Base-by-base conservation (phyloP, 73 alveolate genomes). In the Stentor coeruleus region DNA sequence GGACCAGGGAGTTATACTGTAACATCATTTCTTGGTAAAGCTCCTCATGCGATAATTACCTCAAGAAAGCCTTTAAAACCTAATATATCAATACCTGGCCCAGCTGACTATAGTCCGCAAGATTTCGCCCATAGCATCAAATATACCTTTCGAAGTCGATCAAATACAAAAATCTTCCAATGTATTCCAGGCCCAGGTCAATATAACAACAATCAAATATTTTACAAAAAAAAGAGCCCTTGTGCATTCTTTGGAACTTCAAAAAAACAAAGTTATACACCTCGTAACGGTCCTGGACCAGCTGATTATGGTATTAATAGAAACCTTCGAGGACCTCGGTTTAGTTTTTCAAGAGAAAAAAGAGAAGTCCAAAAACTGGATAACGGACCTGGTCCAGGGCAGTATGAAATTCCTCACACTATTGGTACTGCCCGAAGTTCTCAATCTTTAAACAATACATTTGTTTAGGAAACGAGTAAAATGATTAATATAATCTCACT, bases 221-320 rank as follows among this genome's bases (percentile, higher is more conserved):
- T n/a, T n/a, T n/a, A n/a, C 73, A 57, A 57, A 57, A n/a, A n/a
- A 57, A 57, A 57, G 35, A 20, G 35, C 1, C 73, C 73, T 0
- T 20, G 73, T 1, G 73, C 73, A 20, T 20, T 31, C 15, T 20
- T 57, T 57, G 73, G 73, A 31, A 57, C 35, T 20, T n/a, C 73
- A 20, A 57, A 31, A 57, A 57, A 31, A 57, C 2, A 20, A 31
- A 20, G 35, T 1, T 57, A 20, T 20, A 57, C 15, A 20, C 28
- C 73, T 57, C 35, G 28, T 57, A 57, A 57, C 2, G 73, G 35
- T 57, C 73, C 73, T 57, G 73, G 73, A 2, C 73, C 73, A 57
- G 73, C 73, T 57, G 73, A n/a, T 31, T 57, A 57, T 57, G 28
- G 28, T 57, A 57, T 57, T 57, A n/a, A n/a, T 20, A 57, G 73